Evolutionary conservation across 306 rosid species (phyloP), one percentile per base, ranked within the genome.

Genomic region (Fagus crenata): DNA sequence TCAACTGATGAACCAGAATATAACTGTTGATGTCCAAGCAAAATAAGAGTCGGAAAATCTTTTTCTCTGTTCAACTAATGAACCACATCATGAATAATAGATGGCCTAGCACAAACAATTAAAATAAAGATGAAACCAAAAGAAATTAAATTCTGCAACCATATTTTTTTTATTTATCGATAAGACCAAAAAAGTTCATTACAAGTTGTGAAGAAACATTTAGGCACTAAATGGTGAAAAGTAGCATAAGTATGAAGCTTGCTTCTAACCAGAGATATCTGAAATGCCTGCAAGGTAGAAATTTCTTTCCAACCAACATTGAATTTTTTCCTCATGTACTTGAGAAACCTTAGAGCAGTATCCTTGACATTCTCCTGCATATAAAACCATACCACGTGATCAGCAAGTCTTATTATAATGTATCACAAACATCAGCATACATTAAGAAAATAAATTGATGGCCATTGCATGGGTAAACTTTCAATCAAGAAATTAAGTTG

Each of bases 251-350:
- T 56, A 49, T 33, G 5, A 68, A 73, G 75, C 46, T 17, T 72
- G 46, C 69, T 71, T 84, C 89, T 81, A 73, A 92, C 97, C 96
- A 89, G 82, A 61, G 96, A 87, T 83, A 92, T 81, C 86, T 83
- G 84, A 79, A 89, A 87, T 49, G 93, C 90, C 83, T 92, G 93
- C 71, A 80, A 49, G 22, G 81, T 78, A 69, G 92, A 84, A 28
- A 73, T 84, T 49, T 87, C 84, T 72, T 77, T 83, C 32, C 79
- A 74, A 43, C 31, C 39, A 81, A 89, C 75, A 41, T 15, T 59
- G 81, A 87, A 93, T 76, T 87, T 68, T 81, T 77, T 39, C 71
- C 80, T 71, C 55, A 87, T 79, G 69, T 89, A 80, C 80, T 89
- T 88, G 18, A 85, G 88, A 76, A 92, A 82, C 81, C 56, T 79